Conservation (phyloP, 1,139 yeast species). For the Pneumocystis wakefieldiae region DNA sequence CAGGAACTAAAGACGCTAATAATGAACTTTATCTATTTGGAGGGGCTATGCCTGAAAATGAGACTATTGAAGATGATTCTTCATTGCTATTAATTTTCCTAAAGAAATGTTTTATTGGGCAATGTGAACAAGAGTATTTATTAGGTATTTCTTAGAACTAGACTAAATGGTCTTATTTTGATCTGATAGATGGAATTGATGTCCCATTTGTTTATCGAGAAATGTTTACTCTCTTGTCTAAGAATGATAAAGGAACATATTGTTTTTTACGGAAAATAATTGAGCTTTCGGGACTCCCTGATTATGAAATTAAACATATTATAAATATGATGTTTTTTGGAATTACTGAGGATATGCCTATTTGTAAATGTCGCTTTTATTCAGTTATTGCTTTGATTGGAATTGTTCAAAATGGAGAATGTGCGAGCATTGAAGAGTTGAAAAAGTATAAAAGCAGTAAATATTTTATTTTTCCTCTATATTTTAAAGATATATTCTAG, state of each 20-base stretch:
- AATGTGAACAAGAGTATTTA: background rate
- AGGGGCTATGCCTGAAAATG: background rate
- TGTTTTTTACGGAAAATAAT: background rate
- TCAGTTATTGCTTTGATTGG: slow-evolving; percentile 24
- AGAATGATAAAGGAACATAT: background rate
- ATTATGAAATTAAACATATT: background rate
- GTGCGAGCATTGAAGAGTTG: slow-evolving; percentile 21
- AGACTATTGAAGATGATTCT: background rate
- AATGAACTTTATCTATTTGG: background rate
- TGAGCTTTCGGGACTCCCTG: background rate
- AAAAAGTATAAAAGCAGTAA: slow-evolving; percentile 14
- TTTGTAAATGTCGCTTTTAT: slow-evolving; percentile 21
- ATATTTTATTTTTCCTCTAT: background rate
- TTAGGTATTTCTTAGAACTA: background rate
- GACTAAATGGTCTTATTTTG: background rate
- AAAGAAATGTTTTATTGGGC: background rate
- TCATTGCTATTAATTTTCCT: background rate
- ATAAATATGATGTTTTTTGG: background rate
- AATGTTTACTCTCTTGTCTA: background rate
- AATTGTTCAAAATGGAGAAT: slow-evolving; percentile 25
- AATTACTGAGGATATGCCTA: background rate
- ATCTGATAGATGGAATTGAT: background rate
- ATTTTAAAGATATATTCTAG: background rate
- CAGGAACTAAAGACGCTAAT: background rate
- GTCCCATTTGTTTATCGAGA: background rate